Percentiles rank a stretch among this genome's conserved stretches.
Conservation (phyloP, 176 grass and related monocot genomes). For the Eleusine coracana region DNA sequence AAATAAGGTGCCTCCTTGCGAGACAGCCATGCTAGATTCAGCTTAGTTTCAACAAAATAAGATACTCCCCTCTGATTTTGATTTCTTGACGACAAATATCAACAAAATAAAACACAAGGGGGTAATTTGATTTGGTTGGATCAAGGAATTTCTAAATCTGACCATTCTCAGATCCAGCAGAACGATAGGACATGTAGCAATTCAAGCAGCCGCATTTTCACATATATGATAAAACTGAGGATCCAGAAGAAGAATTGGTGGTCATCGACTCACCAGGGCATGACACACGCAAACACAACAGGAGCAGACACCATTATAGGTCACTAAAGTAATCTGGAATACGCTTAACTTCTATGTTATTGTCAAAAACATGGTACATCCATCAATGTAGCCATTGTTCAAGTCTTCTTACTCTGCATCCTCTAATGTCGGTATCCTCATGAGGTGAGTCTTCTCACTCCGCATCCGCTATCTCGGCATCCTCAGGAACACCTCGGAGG, state of each 20-base stretch:
- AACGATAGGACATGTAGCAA: not conserved
- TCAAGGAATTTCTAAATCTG: not conserved
- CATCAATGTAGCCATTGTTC: not conserved
- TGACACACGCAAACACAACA: not conserved
- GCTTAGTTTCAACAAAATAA: not conserved
- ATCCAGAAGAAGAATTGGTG: not conserved
- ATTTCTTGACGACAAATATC: not conserved
- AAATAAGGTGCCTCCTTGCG: not conserved
- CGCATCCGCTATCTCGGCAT: slow-evolving; percentile 82
- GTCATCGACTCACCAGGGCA: not conserved
- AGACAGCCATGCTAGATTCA: not conserved
- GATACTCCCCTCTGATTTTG: not conserved
- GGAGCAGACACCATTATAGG: too few species aligned
- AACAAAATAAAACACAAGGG: not conserved
- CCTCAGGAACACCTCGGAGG: slow-evolving; percentile 72
- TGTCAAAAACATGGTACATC: slow-evolving; percentile 25
- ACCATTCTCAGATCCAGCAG: not conserved
- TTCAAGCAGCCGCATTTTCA: not conserved
- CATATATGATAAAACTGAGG: not conserved
- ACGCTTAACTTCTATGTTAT: not conserved
- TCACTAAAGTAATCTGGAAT: not conserved
- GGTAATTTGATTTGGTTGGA: not conserved
- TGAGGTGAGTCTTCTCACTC: slow-evolving; percentile 41
- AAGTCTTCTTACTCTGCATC: slow-evolving; percentile 57
- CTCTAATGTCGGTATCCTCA: slow-evolving; percentile 74